Conservation (phyloP, 1,284 basidiomycete genomes). For the Sporisorium reilianum region DNA sequence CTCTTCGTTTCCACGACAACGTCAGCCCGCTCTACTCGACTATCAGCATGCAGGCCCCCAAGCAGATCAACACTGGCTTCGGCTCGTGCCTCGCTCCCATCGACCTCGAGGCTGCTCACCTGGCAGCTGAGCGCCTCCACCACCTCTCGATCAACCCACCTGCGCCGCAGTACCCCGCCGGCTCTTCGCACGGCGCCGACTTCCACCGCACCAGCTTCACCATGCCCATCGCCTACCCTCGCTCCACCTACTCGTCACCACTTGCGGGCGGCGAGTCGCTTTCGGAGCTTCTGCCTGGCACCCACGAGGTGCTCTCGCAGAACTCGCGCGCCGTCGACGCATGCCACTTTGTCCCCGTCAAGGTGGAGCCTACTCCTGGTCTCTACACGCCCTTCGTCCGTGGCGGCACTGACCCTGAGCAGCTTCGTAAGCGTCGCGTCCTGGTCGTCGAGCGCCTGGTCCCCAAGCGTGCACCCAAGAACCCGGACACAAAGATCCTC, state of each 20-base stretch:
- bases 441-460: conserved; percentile 46
- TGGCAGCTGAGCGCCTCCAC: conserved; percentile 41
- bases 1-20: neutral
- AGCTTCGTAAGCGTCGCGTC: conserved; percentile 39
- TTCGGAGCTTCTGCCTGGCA: conserved; percentile 41
- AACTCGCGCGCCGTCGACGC: conserved; percentile 43
- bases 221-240: conserved; percentile 45
- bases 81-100: conserved; percentile 45
- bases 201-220: conserved; percentile 43
- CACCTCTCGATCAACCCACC: conserved; percentile 41
- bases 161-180: conserved; percentile 34
- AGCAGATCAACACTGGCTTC: conserved; percentile 49
- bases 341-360: conserved; percentile 46
- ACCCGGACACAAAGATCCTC: conserved; percentile 45
- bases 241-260: conserved; percentile 44
- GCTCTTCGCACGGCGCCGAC: conserved; percentile 29
- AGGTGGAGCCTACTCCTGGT: conserved; percentile 41
- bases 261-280: conserved; percentile 45
- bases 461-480: conserved; percentile 36
- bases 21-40: neutral
- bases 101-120: conserved; percentile 42
- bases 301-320: conserved; percentile 46
- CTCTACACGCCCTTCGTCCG: conserved; percentile 47
- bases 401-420: conserved; percentile 41
- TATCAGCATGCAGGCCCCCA: conserved; percentile 38